Evolutionary conservation across 2,329 filamentous ascomycete genomes (phyloP).

Genomic region (Pseudonectria buxi): DNA sequence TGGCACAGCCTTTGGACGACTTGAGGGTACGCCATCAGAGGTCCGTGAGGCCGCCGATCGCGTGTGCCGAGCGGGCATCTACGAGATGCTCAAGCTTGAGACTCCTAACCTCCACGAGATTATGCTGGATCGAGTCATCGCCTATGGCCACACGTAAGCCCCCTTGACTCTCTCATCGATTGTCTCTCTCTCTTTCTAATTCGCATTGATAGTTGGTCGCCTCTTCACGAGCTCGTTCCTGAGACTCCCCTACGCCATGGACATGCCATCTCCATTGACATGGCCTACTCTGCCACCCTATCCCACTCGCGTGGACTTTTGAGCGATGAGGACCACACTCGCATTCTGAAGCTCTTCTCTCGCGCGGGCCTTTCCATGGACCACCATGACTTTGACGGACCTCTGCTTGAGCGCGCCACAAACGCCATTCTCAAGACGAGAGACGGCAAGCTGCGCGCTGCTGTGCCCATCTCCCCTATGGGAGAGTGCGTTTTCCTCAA

Average conservation of each 20-base stretch:
- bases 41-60: conserved; percentile 55
- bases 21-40: conserved; percentile 47
- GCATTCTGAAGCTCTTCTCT: conserved; percentile 61
- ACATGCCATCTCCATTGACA: conserved; percentile 69
- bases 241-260: conserved; percentile 64
- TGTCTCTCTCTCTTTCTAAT: too few relatives aligned
- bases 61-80: conserved; percentile 63
- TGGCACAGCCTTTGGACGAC: conserved; percentile 55
- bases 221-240: conserved; percentile 63
- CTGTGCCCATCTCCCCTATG: conserved; percentile 57
- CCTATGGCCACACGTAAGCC: conserved; percentile 64
- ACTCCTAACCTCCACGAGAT: conserved; percentile 69
- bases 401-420: conserved; percentile 58
- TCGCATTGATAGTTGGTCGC: conserved; percentile 50
- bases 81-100: conserved; percentile 68
- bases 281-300: conserved; percentile 67
- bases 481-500: conserved; percentile 64
- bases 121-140: conserved; percentile 64
- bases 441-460: conserved; percentile 60
- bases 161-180: conserved; percentile 6
- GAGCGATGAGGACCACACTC: conserved; percentile 51
- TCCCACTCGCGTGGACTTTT: conserved; percentile 57
- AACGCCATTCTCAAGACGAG: conserved; percentile 64
- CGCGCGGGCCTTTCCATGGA: conserved; percentile 66
- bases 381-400: conserved; percentile 59